Evolutionary conservation across 164 flowering plant species (phyloP).

Genomic region (Vitis cinerea): DNA sequence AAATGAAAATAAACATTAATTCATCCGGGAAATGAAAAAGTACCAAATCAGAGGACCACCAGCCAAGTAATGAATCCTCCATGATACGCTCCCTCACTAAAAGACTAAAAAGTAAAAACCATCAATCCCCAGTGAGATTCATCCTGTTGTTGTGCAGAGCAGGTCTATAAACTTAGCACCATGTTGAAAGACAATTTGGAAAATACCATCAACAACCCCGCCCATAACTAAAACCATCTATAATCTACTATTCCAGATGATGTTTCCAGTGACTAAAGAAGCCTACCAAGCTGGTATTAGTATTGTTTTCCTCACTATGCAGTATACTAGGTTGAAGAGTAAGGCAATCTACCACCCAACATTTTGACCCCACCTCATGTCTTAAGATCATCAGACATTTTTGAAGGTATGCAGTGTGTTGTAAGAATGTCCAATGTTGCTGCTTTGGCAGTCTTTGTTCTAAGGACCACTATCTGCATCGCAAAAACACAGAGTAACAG

Average conservation of each 20-base stretch:
- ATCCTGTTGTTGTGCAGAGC: background rate
- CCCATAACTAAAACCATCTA: background rate
- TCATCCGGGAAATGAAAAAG: too few species aligned
- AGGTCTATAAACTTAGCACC: too few species aligned
- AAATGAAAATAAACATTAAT: too few species aligned
- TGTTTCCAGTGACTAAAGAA: background rate
- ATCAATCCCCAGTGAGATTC: background rate
- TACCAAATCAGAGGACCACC: too few species aligned
- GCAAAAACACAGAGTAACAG: background rate
- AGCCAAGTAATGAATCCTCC: too few species aligned
- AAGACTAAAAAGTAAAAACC: background rate
- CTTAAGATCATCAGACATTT: slow-evolving; percentile 92
- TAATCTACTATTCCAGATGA: too few species aligned
- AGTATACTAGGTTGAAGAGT: too few species aligned
- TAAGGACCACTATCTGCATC: slow-evolving; percentile 78
- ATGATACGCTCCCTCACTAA: too few species aligned
- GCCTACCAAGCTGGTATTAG: too few species aligned
- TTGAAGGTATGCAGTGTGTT: slow-evolving; percentile 91
- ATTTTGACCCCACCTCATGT: slow-evolving; percentile 24
- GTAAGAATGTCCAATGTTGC: slow-evolving; percentile 82
- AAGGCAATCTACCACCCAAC: too few species aligned
- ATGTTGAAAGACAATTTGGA: background rate
- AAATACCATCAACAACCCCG: background rate
- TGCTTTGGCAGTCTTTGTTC: slow-evolving; percentile 72
- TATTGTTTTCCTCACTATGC: too few species aligned